phyloP scores from a whole-genome alignment of 2,329 filamentous ascomycete genomes.

The Coniochaeta sp. region DNA sequence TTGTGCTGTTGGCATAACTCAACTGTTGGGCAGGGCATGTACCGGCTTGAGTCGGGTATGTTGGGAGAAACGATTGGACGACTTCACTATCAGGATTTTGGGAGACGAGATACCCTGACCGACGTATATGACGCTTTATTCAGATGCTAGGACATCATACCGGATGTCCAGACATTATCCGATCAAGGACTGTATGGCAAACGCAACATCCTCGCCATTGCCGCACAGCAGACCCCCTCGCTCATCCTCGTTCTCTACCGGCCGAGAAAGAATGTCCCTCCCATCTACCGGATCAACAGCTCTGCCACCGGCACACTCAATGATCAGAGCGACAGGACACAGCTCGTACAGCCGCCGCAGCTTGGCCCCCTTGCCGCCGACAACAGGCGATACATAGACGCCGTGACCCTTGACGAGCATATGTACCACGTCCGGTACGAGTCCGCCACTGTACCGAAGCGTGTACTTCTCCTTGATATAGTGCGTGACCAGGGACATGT shows the following conservation, averaged over 20 bases:
- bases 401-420: slow-evolving; percentile 55
- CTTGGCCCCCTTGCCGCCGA: slow-evolving; percentile 44
- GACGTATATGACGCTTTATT: too few relatives aligned
- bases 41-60: too few relatives aligned
- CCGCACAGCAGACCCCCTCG: slow-evolving; percentile 44
- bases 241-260: slow-evolving; percentile 37
- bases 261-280: slow-evolving; percentile 29
- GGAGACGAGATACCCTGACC: too few relatives aligned
- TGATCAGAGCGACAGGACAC: slow-evolving; percentile 49
- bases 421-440: slow-evolving; percentile 56
- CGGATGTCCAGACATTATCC: too few relatives aligned
- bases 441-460: slow-evolving; percentile 51
- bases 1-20: too few relatives aligned
- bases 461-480: slow-evolving; percentile 50
- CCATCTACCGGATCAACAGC: slow-evolving; percentile 44
- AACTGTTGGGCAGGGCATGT: too few relatives aligned
- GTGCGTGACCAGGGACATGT: slow-evolving; percentile 39
- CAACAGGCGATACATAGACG: slow-evolving; percentile 52
- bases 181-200: slow-evolving; percentile 9
- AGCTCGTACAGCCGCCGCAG: slow-evolving; percentile 53
- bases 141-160: too few relatives aligned
- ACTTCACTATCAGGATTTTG: too few relatives aligned
- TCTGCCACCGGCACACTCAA: slow-evolving; percentile 52
- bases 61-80: too few relatives aligned
- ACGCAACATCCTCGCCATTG: slow-evolving; percentile 39